Percentiles rank a stretch among this genome's conserved stretches.
Conservation (phyloP, 345 rosid genomes). For the Firmiana major region DNA sequence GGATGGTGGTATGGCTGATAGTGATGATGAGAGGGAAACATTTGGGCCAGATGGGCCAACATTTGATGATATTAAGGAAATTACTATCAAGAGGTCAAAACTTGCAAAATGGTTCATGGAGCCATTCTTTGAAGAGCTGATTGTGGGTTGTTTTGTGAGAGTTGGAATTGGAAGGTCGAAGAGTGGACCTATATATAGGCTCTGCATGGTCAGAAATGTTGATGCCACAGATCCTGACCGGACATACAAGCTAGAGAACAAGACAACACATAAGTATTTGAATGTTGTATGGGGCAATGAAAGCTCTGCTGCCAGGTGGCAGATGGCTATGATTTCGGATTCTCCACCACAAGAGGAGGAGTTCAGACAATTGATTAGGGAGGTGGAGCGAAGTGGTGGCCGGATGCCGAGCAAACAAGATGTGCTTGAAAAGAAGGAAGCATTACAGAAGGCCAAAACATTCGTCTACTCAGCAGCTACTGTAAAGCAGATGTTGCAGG, state of each 20-base stretch:
- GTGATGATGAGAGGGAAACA: slow-evolving; percentile 76
- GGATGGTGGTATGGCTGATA: slow-evolving; percentile 81
- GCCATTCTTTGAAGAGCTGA: slow-evolving; percentile 97
- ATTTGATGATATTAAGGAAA: slow-evolving; percentile 79
- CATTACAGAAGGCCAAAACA: slow-evolving; percentile 57
- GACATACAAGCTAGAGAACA: slow-evolving; percentile 79
- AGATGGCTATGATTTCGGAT: slow-evolving; percentile 97
- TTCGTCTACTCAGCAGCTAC: slow-evolving; percentile 92
- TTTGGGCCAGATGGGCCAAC: slow-evolving; percentile 55
- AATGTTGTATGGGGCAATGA: slow-evolving; percentile 92
- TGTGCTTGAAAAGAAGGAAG: slow-evolving; percentile 80
- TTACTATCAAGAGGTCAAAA: slow-evolving; percentile 76
- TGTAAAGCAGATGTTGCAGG: slow-evolving; percentile 96
- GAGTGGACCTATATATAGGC: slow-evolving; percentile 74
- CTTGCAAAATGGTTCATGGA: slow-evolving; percentile 98
- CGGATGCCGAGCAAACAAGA: slow-evolving; percentile 84
- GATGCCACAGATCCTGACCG: slow-evolving; percentile 86
- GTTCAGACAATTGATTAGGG: slow-evolving; percentile 81
- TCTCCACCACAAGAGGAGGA: slow-evolving; percentile 86
- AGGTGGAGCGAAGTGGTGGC: slow-evolving; percentile 85
- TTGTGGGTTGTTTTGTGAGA: slow-evolving; percentile 92
- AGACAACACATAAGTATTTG: slow-evolving; percentile 76
- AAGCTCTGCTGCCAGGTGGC: slow-evolving; percentile 96
- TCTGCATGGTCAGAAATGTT: slow-evolving; percentile 84
- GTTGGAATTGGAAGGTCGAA: slow-evolving; percentile 92